phyloP scores from a whole-genome alignment of 805 yeast genomes.

The Metschnikowia sp. region DNA sequence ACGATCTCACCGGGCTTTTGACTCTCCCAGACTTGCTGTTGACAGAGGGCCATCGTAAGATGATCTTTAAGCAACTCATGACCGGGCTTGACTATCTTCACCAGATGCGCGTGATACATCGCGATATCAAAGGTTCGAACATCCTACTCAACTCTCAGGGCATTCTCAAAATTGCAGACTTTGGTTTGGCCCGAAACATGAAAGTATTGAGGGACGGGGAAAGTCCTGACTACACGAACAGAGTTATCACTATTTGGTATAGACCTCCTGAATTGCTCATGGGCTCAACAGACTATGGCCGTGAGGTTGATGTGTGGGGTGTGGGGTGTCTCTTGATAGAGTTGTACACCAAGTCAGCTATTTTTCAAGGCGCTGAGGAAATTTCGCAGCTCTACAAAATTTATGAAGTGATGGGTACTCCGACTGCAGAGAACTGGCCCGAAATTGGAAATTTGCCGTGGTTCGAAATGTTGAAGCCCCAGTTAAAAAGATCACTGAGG shows the following conservation, averaged over 20 bases:
- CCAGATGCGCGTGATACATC: conserved; percentile 62
- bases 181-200: conserved; percentile 79
- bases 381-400: conserved; percentile 76
- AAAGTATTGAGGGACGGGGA: conserved; percentile 49
- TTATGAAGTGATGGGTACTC: conserved; percentile 84
- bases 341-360: conserved; percentile 67
- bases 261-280: conserved; percentile 91
- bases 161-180: conserved; percentile 69
- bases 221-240: conserved; percentile 81
- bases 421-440: conserved; percentile 72
- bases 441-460: conserved; percentile 78
- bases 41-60: conserved; percentile 62
- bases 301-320: conserved; percentile 96
- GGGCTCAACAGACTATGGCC: conserved; percentile 86
- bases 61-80: conserved; percentile 60
- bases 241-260: conserved; percentile 96
- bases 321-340: conserved; percentile 89
- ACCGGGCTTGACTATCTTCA: conserved; percentile 71
- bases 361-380: conserved; percentile 88
- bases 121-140: conserved; percentile 83
- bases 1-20: conserved; percentile 85
- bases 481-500: conserved; percentile 30
- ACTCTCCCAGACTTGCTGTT: conserved; percentile 69
- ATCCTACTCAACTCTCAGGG: conserved; percentile 64
- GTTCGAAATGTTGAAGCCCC: conserved; percentile 80